These are phyloP conservation scores for Oryza officinalis DNA, from an alignment of 176 grass and related monocot species.

Conservation along the genomic window DNA sequence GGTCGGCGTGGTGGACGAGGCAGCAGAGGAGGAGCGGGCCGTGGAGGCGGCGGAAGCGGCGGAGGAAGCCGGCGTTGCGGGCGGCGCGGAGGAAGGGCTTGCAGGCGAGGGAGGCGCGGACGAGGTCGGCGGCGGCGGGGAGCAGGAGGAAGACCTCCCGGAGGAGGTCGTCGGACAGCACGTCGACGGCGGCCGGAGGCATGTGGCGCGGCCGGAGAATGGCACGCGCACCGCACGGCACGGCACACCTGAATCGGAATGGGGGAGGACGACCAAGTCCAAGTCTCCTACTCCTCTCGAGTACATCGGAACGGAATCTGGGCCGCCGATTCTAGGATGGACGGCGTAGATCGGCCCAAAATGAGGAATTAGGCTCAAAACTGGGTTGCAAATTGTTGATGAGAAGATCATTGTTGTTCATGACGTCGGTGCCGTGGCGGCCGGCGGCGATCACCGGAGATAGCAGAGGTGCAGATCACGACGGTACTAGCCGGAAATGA, in stretches of 20 bases:
- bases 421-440: no score
- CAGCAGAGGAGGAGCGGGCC: conserved; percentile 44
- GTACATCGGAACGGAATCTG: not conserved
- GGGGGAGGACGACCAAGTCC: not conserved
- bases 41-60: conserved; percentile 55
- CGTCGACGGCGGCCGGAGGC: conserved; percentile 25
- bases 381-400: no score
- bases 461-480: no score
- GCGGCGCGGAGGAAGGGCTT: conserved; percentile 38
- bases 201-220: conserved; percentile 1
- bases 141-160: conserved; percentile 43
- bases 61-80: conserved; percentile 45
- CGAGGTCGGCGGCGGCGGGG: conserved; percentile 23
- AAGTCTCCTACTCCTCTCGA: no score
- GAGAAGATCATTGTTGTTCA: no score
- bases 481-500: no score
- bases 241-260: not conserved
- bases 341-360: not conserved
- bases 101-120: conserved; percentile 39
- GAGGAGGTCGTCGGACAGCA: conserved; percentile 46
- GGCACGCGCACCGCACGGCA: no score
- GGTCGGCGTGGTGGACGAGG: not conserved
- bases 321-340: not conserved
- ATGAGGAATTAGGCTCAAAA: no score
- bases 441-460: no score